These are phyloP conservation scores for Candida railenensis DNA, from an alignment of 805 yeast genomes.

Conservation along the genomic window DNA sequence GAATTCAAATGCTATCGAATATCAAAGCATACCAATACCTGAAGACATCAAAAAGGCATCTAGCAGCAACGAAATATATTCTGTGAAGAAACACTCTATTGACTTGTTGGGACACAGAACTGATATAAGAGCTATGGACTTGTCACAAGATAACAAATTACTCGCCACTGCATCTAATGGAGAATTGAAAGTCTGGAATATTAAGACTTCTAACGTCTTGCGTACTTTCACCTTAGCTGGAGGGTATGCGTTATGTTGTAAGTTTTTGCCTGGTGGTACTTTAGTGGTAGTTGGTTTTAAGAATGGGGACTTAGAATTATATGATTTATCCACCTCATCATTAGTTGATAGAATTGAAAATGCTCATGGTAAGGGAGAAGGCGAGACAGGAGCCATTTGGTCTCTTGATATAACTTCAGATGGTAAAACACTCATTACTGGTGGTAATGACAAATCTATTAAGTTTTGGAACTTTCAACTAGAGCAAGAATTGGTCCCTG, in stretches of 20 bases:
- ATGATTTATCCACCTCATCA: constrained; percentile 82
- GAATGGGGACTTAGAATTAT: constrained; percentile 78
- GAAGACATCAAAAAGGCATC: constrained; percentile 54
- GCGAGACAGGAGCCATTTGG: constrained; percentile 71
- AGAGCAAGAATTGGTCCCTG: constrained; percentile 67
- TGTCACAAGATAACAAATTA: constrained; percentile 77
- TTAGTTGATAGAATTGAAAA: constrained; percentile 62
- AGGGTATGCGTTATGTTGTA: constrained; percentile 79
- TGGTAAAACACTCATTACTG: constrained; percentile 83
- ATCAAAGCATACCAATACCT: constrained; percentile 56
- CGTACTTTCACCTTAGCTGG: constrained; percentile 64
- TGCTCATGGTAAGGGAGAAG: constrained; percentile 57
- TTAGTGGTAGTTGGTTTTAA: constrained; percentile 86
- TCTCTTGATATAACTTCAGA: constrained; percentile 82
- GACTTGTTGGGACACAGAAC: constrained; percentile 86
- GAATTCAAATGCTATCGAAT: constrained; percentile 73
- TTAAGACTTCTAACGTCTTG: constrained; percentile 68
- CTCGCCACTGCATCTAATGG: constrained; percentile 92
- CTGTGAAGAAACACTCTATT: constrained; percentile 53
- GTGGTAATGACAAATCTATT: constrained; percentile 88
- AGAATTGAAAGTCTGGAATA: constrained; percentile 83
- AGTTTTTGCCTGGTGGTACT: constrained; percentile 89
- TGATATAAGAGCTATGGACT: constrained; percentile 80
- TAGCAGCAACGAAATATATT: constrained; percentile 36
- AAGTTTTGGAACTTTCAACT: constrained; percentile 86